These are phyloP conservation scores for Bipolaris oryzae DNA, from an alignment of 2,329 filamentous ascomycete species.

Conservation along the genomic window DNA sequence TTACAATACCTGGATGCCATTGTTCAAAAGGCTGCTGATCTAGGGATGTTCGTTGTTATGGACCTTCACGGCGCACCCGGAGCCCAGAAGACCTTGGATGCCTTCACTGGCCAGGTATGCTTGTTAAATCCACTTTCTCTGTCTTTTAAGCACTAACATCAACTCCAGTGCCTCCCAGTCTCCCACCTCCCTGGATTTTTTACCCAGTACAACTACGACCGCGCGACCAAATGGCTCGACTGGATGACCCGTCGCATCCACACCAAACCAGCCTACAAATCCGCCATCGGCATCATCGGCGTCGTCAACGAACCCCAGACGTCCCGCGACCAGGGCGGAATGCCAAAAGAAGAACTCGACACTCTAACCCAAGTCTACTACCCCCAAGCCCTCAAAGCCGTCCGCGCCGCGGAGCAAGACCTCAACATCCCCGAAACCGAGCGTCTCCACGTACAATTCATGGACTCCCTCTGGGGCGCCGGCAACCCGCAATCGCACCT, in stretches of 20 bases:
- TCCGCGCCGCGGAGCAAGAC: slow-evolving; percentile 58
- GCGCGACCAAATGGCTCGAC: slow-evolving; percentile 60
- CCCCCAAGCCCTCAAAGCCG: slow-evolving; percentile 52
- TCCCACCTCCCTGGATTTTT: slow-evolving; percentile 60
- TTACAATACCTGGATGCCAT: slow-evolving; percentile 56
- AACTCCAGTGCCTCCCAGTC: slow-evolving; percentile 25
- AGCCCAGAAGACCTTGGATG: slow-evolving; percentile 55
- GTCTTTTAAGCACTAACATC: neutral
- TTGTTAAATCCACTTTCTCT: neutral
- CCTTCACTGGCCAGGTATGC: slow-evolving; percentile 56
- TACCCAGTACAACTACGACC: slow-evolving; percentile 61
- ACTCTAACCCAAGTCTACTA: slow-evolving; percentile 51
- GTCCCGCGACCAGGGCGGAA: slow-evolving; percentile 12
- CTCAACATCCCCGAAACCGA: slow-evolving; percentile 52
- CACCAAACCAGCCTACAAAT: slow-evolving; percentile 55
- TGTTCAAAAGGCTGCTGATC: slow-evolving; percentile 56
- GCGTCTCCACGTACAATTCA: slow-evolving; percentile 61
- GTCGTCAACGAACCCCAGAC: slow-evolving; percentile 63
- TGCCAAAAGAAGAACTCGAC: slow-evolving; percentile 36
- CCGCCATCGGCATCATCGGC: slow-evolving; percentile 62
- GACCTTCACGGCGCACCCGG: slow-evolving; percentile 61
- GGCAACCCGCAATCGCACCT: slow-evolving; percentile 61
- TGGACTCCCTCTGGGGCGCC: slow-evolving; percentile 62
- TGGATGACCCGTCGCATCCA: slow-evolving; percentile 63
- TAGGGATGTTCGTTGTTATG: slow-evolving; percentile 61